Evolutionary conservation across 2,329 filamentous ascomycete species (phyloP).

Genomic region (Colletotrichum cereale): DNA sequence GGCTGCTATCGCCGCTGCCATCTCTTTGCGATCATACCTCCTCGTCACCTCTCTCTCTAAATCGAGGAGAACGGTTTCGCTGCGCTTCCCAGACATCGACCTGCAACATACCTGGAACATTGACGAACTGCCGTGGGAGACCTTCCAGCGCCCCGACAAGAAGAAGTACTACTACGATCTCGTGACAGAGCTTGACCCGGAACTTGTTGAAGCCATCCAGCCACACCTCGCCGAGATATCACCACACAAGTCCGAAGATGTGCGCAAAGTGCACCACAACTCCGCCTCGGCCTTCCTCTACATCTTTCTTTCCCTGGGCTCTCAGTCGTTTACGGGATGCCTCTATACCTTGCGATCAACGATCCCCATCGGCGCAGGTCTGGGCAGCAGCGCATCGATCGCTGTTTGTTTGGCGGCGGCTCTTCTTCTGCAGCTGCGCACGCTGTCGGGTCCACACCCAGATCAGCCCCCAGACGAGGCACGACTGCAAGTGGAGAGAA

Average conservation of each 20-base stretch:
- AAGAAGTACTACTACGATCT: constrained; percentile 97
- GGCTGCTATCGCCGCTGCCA: constrained; percentile 93
- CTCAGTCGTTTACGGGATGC: constrained; percentile 81
- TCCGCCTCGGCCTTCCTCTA: constrained; percentile 92
- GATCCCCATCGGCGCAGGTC: constrained; percentile 89
- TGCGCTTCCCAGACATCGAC: constrained; percentile 92
- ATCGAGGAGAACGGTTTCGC: constrained; percentile 86
- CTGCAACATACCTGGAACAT: constrained; percentile 95
- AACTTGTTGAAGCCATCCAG: constrained; percentile 83
- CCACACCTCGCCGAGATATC: constrained; percentile 83
- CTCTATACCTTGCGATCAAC: constrained; percentile 93
- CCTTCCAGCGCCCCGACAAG: constrained; percentile 83
- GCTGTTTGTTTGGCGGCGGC: constrained; percentile 89
- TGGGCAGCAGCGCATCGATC: constrained; percentile 95
- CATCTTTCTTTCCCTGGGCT: constrained; percentile 89
- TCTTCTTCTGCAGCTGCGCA: constrained; percentile 87
- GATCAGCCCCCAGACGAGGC: constrained; percentile 91
- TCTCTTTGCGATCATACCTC: constrained; percentile 95
- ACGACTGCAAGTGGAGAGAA: constrained; percentile 90
- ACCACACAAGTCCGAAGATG: constrained; percentile 71
- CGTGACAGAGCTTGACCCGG: constrained; percentile 84
- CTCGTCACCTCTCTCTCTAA: constrained; percentile 95
- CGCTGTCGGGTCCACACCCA: constrained; percentile 89
- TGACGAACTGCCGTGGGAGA: constrained; percentile 87
- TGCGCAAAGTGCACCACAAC: constrained; percentile 85